phyloP scores from a whole-genome alignment of 768 basidiomycete species.

The Arthromyces matolae region DNA sequence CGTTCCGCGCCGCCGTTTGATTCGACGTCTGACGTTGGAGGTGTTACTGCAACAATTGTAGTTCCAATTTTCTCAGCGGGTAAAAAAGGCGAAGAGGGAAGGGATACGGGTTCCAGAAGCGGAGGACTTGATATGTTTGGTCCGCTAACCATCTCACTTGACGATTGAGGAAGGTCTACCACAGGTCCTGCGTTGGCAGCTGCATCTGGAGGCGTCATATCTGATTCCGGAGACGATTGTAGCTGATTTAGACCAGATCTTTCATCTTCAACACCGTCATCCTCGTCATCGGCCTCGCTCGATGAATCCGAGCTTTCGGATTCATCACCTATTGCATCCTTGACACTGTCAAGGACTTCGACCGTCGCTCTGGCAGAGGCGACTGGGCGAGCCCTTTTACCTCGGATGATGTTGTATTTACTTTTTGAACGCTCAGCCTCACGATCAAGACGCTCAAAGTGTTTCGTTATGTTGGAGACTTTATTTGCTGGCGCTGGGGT shows the following conservation, averaged over 20 bases:
- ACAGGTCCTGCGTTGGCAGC: constrained; percentile 25
- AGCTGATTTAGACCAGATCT: constrained; percentile 23
- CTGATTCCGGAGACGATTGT: constrained; percentile 27
- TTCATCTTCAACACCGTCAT: constrained; percentile 46
- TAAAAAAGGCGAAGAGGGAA: constrained; percentile 59
- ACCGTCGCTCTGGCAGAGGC: constrained; percentile 85
- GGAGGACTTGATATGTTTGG: constrained; percentile 15
- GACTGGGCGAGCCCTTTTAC: constrained; percentile 85
- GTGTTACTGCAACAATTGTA: constrained; percentile 37
- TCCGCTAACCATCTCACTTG: not conserved
- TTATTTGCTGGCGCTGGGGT: constrained; percentile 52
- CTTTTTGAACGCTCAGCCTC: constrained; percentile 74
- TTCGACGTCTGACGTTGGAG: constrained; percentile 54
- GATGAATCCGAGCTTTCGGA: constrained; percentile 68
- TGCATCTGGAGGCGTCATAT: constrained; percentile 21
- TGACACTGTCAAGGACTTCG: constrained; percentile 83
- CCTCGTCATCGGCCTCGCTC: constrained; percentile 56
- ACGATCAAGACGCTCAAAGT: constrained; percentile 81
- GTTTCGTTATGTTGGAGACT: constrained; percentile 85
- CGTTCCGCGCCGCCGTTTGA: constrained; percentile 52
- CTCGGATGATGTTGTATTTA: constrained; percentile 82
- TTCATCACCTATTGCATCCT: constrained; percentile 86
- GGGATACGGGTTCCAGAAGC: constrained; percentile 32
- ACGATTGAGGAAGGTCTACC: constrained; percentile 12
- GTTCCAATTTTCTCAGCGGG: constrained; percentile 31